Base-by-base conservation (phyloP, 2,329 filamentous ascomycete species). In the Monosporascus sp. region DNA sequence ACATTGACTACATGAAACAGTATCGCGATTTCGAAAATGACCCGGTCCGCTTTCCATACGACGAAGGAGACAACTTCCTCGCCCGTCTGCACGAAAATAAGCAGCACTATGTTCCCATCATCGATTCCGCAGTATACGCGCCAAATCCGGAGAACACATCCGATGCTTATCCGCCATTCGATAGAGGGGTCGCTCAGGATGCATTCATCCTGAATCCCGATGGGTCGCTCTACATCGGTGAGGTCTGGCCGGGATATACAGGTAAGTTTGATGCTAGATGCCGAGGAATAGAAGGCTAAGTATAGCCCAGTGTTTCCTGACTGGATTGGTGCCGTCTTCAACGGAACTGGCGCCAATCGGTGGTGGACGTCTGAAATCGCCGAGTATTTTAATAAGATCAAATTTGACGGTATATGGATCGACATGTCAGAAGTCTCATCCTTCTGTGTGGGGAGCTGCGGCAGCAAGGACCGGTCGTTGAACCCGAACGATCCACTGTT, bases 161-260 rank as follows among this genome's bases (percentile, higher is more conserved):
- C 38, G 88, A 91, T 67, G 77, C 76, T 45, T 88, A 84, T 65
- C 72, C 74, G 2, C 72, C 81, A 0, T 91, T 84, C 67, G 74
- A 85, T 50, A 77, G 81, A 17, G 88, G 87, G 0, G 68, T 82
- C 1, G 76, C 80, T 6, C 71, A 79, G n/a, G 78, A 73, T 51
- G 72, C 71, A 8, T 77, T 77, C 59, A 70, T 84, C 75, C 71
- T 85, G 49, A 78, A 85, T 38, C 72, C 75, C 1, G 81, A 89
- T 58, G 85, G 77, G 5, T 76, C 76, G 1, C 62, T 77, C 11
- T 80, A 81, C 56, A 71, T 79, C 18, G 82, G 87, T 28, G 79
- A 83, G 7, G 87, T 91, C 22, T 92, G 88, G 88, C 87, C 88
- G 15, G 88, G 88, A 22, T 81, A 80, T 54, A 84, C 85, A 0